A percentile compares a stretch with the other conserved stretches of the same genome.
phyloP scores from a whole-genome alignment of 2,329 filamentous ascomycete genomes.

The Elsinoe ampelina region DNA sequence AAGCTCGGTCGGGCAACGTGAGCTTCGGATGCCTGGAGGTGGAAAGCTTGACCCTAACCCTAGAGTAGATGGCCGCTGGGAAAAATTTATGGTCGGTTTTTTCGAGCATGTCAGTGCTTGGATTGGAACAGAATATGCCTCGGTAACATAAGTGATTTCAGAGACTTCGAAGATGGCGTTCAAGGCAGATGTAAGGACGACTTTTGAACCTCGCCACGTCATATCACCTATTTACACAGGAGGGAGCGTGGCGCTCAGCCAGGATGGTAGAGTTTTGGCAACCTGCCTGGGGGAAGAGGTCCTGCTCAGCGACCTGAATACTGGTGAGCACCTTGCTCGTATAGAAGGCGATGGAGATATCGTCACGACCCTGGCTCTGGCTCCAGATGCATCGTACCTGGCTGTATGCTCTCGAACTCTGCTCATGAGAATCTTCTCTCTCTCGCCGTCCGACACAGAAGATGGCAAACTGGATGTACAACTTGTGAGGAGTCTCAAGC shows the following conservation, averaged over 20 bases:
- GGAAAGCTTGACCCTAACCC: neutral
- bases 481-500: slow-evolving; percentile 72
- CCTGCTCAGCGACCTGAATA: slow-evolving; percentile 73
- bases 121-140: neutral
- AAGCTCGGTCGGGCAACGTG: slow-evolving; percentile 10
- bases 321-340: slow-evolving; percentile 69
- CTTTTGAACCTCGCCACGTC: slow-evolving; percentile 73
- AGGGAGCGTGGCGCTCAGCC: slow-evolving; percentile 74
- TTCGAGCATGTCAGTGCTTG: neutral
- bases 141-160: neutral
- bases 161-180: slow-evolving; percentile 36
- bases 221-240: slow-evolving; percentile 93
- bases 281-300: slow-evolving; percentile 89
- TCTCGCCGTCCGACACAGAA: slow-evolving; percentile 50
- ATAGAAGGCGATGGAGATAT: slow-evolving; percentile 72
- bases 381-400: slow-evolving; percentile 77
- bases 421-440: slow-evolving; percentile 82
- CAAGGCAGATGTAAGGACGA: slow-evolving; percentile 62
- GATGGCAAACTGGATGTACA: slow-evolving; percentile 53
- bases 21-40: slow-evolving; percentile 13
- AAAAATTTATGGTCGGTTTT: slow-evolving; percentile 8
- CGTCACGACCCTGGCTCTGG: slow-evolving; percentile 72
- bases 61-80: neutral
- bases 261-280: slow-evolving; percentile 70
- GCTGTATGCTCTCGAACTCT: slow-evolving; percentile 90